Evolutionary conservation across 495 filamentous ascomycete species (phyloP).

Genomic region (Aspergillus cavernicola): DNA sequence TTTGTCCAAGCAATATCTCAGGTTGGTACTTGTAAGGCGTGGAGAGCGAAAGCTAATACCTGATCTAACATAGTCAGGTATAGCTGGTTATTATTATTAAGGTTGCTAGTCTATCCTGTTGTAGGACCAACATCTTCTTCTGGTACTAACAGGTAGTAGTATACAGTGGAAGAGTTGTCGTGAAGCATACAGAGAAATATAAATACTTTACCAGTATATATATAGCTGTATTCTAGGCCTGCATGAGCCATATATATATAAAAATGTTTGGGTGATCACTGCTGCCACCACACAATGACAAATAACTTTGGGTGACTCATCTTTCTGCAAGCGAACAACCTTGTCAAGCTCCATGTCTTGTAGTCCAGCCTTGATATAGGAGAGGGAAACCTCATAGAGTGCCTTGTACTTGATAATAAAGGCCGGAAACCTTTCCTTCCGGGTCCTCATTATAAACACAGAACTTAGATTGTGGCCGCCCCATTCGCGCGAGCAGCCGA

Average conservation of each 20-base stretch:
- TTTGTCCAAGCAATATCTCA: no score
- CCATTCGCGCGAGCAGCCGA: no score
- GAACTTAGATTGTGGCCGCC: no score
- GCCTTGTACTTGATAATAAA: conserved; percentile 42
- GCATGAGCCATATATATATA: conserved; percentile 42
- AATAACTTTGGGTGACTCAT: not conserved
- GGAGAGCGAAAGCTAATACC: conserved; percentile 16
- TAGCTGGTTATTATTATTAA: conserved; percentile 11
- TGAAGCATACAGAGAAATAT: conserved; percentile 43
- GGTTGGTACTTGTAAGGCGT: conserved; percentile 6
- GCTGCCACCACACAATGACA: conserved; percentile 19
- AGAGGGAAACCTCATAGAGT: conserved; percentile 37
- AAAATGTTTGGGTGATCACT: conserved; percentile 41
- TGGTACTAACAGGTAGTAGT: conserved; percentile 37
- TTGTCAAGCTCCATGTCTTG: conserved; percentile 22
- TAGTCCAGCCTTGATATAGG: conserved; percentile 20
- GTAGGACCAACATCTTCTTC: conserved; percentile 29
- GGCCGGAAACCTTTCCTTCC: conserved; percentile 23
- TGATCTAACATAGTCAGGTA: conserved; percentile 20
- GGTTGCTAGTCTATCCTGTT: conserved; percentile 6
- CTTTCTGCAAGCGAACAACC: conserved; percentile 9
- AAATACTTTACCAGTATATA: conserved; percentile 41
- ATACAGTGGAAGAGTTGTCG: conserved; percentile 31
- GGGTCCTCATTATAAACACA: conserved; percentile 23
- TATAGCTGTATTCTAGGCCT: conserved; percentile 37